Conservation (phyloP, 257 asterid species). For the Cruciata laevipes region DNA sequence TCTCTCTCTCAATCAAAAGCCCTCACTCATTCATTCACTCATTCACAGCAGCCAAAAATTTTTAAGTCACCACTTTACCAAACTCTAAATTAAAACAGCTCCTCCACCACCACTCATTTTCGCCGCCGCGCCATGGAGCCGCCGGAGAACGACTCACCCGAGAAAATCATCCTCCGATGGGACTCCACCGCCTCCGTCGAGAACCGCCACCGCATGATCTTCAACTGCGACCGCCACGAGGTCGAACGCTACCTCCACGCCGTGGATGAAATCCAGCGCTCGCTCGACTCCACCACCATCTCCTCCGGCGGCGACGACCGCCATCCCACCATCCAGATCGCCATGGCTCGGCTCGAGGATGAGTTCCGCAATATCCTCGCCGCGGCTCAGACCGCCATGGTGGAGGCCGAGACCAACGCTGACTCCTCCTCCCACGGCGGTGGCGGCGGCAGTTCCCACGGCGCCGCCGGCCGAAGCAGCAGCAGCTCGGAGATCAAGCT, state of each 20-base stretch:
- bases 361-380: slow-evolving; percentile 75
- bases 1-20: not conserved
- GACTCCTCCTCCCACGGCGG: slow-evolving; percentile 19
- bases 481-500: slow-evolving; percentile 28
- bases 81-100: not conserved
- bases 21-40: not conserved
- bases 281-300: slow-evolving; percentile 31
- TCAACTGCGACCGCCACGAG: slow-evolving; percentile 64
- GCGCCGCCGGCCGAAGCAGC: slow-evolving; percentile 7
- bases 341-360: slow-evolving; percentile 95
- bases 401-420: slow-evolving; percentile 51
- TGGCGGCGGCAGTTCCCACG: not conserved
- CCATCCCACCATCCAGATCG: slow-evolving; percentile 62
- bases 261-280: slow-evolving; percentile 70
- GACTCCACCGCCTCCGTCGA: slow-evolving; percentile 76
- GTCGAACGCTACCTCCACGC: slow-evolving; percentile 72
- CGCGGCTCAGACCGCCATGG: not conserved
- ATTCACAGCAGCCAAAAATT: not conserved
- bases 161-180: slow-evolving; percentile 67
- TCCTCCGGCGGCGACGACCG: slow-evolving; percentile 37
- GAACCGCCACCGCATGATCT: slow-evolving; percentile 67
- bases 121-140: slow-evolving; percentile 47
- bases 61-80: not conserved
- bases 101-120: not conserved
- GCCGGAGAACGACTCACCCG: slow-evolving; percentile 50